Conservation (phyloP, 257 asterid species). For the Scutellaria barbata region DNA sequence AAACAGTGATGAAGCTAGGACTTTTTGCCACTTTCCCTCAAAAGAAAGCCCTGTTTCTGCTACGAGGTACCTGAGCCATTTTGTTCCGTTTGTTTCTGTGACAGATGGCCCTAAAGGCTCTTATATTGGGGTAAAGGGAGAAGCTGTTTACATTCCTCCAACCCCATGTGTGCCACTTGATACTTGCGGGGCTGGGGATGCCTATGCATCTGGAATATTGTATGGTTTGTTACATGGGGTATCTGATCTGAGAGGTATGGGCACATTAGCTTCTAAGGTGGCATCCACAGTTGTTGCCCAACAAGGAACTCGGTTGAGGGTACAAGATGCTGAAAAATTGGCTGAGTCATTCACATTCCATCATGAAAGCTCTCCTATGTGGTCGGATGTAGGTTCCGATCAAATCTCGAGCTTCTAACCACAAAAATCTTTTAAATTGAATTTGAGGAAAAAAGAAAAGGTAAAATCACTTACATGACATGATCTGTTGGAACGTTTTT, state of each 20-base stretch:
- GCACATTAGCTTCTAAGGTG: constrained; percentile 84
- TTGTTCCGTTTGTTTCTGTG: constrained; percentile 92
- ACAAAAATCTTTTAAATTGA: constrained; percentile 6
- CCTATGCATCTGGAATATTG: constrained; percentile 92
- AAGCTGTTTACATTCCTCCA: constrained; percentile 89
- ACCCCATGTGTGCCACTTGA: constrained; percentile 78
- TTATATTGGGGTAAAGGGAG: constrained; percentile 90
- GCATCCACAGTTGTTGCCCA: constrained; percentile 93
- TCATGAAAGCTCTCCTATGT: constrained; percentile 47
- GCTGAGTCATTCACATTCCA: constrained; percentile 63
- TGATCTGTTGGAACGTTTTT: constrained; percentile 11
- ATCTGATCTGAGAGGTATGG: constrained; percentile 78
- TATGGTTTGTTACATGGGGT: constrained; percentile 71
- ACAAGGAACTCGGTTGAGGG: constrained; percentile 91
- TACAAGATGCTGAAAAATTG: constrained; percentile 68
- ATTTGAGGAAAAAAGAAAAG: background rate
- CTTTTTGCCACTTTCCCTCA: constrained; percentile 73
- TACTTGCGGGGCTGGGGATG: constrained; percentile 99
- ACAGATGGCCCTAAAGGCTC: constrained; percentile 96
- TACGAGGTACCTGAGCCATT: constrained; percentile 91
- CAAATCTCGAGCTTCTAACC: constrained; percentile 78
- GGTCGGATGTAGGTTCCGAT: constrained; percentile 79
- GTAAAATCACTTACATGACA: constrained; percentile 16
- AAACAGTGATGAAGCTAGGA: constrained; percentile 86
- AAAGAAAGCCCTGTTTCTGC: constrained; percentile 82